Conservation (phyloP, 257 asterid genomes). For the Ehretia macrophylla region DNA sequence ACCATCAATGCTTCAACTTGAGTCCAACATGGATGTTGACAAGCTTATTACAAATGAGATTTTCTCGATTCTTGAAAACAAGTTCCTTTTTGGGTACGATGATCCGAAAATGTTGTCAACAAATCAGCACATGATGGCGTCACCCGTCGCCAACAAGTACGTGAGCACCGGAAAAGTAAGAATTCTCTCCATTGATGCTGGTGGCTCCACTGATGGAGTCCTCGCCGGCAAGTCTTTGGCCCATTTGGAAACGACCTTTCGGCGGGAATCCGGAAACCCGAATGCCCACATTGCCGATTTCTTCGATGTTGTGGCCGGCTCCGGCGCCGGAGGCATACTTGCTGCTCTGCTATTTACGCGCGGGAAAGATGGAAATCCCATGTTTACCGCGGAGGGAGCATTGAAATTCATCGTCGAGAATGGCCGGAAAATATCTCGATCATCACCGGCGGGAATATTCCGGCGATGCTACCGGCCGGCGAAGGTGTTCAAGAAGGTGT, state of each 20-base stretch:
- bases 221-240: constrained; percentile 61
- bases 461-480: constrained; percentile 19
- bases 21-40: constrained; percentile 34
- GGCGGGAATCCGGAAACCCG: constrained; percentile 46
- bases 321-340: constrained; percentile 71
- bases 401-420: constrained; percentile 37
- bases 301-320: constrained; percentile 76
- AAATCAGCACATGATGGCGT: neutral
- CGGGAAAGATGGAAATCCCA: constrained; percentile 41
- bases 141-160: constrained; percentile 1
- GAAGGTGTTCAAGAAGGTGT: constrained; percentile 37
- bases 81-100: constrained; percentile 64
- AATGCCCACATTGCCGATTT: constrained; percentile 53
- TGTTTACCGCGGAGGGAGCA: constrained; percentile 50
- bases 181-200: constrained; percentile 69
- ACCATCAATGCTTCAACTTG: constrained; percentile 27
- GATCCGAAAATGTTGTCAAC: constrained; percentile 2
- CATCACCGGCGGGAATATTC: constrained; percentile 15
- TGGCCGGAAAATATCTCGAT: constrained; percentile 18
- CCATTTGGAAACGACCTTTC: constrained; percentile 45
- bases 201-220: constrained; percentile 54
- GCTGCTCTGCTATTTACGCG: constrained; percentile 59
- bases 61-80: constrained; percentile 82
- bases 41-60: constrained; percentile 53
- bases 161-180: constrained; percentile 42